Conservation (phyloP, 768 basidiomycete genomes). For the Lentinula sp. region DNA sequence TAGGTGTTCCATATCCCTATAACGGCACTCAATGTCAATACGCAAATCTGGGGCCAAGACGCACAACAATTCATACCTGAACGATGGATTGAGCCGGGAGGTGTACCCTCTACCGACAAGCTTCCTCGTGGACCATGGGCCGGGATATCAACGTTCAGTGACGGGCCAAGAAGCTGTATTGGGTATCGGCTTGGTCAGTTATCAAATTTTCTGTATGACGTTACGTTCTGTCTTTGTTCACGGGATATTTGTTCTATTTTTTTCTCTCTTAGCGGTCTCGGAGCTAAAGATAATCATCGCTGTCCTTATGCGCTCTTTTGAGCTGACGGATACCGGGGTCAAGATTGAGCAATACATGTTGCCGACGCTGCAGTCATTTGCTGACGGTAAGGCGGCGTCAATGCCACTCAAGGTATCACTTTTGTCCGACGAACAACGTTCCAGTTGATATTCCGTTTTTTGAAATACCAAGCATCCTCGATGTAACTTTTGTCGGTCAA, state of each 20-base stretch:
- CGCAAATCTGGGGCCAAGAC: slow-evolving; percentile 29
- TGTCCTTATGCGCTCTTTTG: slow-evolving; percentile 27
- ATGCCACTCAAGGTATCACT: neutral
- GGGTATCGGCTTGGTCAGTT: slow-evolving; percentile 29
- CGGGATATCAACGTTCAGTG: slow-evolving; percentile 31
- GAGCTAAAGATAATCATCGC: slow-evolving; percentile 35
- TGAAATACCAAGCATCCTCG: too few species aligned
- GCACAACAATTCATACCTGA: slow-evolving; percentile 29
- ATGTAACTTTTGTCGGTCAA: too few species aligned
- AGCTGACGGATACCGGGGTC: slow-evolving; percentile 29
- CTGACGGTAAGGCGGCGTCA: slow-evolving; percentile 19
- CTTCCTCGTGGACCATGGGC: slow-evolving; percentile 29
- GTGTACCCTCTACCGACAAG: slow-evolving; percentile 19
- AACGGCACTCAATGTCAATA: slow-evolving; percentile 24
- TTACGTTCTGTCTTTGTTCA: too few species aligned
- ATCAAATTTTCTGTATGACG: too few species aligned
- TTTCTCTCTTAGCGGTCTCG: slow-evolving; percentile 21
- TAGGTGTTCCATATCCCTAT: slow-evolving; percentile 30
- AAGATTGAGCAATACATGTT: slow-evolving; percentile 23
- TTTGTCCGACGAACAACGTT: neutral
- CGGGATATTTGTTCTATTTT: neutral
- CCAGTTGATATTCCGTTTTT: too few species aligned
- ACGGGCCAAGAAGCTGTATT: slow-evolving; percentile 35
- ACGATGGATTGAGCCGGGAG: slow-evolving; percentile 29
- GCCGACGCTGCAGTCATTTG: slow-evolving; percentile 28